Evolutionary conservation across 208 protist genomes (phyloP).

Genomic region (Trypanosoma caninum): DNA sequence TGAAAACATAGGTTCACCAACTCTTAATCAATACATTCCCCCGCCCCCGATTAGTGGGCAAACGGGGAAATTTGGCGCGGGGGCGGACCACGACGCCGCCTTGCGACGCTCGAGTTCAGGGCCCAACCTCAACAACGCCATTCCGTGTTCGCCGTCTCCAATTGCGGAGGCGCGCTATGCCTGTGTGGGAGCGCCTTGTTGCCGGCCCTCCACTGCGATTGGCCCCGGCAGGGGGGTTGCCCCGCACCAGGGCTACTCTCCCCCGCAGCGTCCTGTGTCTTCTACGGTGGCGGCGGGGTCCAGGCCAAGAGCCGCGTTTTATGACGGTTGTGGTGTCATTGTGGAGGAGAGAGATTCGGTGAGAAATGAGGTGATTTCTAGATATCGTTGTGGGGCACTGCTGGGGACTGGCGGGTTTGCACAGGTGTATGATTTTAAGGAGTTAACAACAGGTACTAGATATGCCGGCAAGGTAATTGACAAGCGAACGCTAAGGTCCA

Average conservation of each 20-base stretch:
- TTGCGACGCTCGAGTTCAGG: slow-evolving; percentile 11
- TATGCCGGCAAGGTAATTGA: slow-evolving; percentile 80
- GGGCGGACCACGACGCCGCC: slow-evolving; percentile 31
- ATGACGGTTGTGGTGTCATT: slow-evolving; percentile 29
- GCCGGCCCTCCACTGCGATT: slow-evolving; percentile 13
- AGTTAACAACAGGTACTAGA: slow-evolving; percentile 25
- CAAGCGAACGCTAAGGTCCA: slow-evolving; percentile 25
- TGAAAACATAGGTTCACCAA: slow-evolving; percentile 10
- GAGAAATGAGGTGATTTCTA: slow-evolving; percentile 25
- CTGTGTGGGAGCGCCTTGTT: not conserved
- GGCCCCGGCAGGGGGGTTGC: not conserved
- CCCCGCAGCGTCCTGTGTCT: slow-evolving; percentile 16
- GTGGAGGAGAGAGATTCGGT: slow-evolving; percentile 38
- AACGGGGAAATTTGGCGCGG: slow-evolving; percentile 4
- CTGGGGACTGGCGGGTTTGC: slow-evolving; percentile 73
- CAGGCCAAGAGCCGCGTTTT: slow-evolving; percentile 13
- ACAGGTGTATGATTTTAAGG: slow-evolving; percentile 51
- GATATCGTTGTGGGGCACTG: slow-evolving; percentile 42
- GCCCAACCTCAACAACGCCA: slow-evolving; percentile 29
- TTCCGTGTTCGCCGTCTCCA: slow-evolving; percentile 36
- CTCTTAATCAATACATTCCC: slow-evolving; percentile 20
- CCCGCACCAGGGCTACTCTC: not conserved
- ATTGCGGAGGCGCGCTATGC: slow-evolving; percentile 34
- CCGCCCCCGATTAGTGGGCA: slow-evolving; percentile 27
- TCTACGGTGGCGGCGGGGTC: slow-evolving; percentile 16